Percentiles rank a stretch among this genome's conserved stretches.
phyloP scores from a whole-genome alignment of 192 early-diverging fungal species.

The Paraglomus brasilianum region DNA sequence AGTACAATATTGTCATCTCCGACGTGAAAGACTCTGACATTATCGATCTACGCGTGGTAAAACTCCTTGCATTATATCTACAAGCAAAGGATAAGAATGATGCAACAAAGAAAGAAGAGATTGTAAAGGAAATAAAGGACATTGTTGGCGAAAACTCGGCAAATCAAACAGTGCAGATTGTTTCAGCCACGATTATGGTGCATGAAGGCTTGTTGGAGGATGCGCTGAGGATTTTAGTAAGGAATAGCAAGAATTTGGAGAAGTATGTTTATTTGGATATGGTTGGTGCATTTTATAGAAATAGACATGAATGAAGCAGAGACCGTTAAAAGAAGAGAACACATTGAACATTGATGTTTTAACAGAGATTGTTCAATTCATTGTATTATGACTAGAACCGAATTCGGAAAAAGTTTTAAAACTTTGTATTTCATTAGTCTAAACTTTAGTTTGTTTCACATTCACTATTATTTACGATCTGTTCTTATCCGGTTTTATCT shows the following conservation, averaged over 20 bases:
- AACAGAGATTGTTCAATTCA: background rate
- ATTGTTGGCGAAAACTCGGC: slow-evolving; percentile 53
- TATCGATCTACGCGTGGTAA: slow-evolving; percentile 65
- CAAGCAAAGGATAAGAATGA: slow-evolving; percentile 49
- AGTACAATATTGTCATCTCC: slow-evolving; percentile 63
- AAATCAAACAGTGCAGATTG: slow-evolving; percentile 58
- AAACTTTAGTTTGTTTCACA: too few relatives aligned
- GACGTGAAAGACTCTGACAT: slow-evolving; percentile 57
- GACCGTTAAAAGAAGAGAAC: slow-evolving; percentile 3
- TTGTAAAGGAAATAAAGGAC: slow-evolving; percentile 47
- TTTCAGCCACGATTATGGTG: slow-evolving; percentile 64
- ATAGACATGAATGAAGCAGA: background rate
- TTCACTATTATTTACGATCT: background rate
- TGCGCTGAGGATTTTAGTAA: slow-evolving; percentile 67
- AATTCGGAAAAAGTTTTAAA: too few relatives aligned
- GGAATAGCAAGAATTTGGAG: slow-evolving; percentile 75
- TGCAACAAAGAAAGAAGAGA: slow-evolving; percentile 42
- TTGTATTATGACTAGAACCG: too few relatives aligned
- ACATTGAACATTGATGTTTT: slow-evolving; percentile 11
- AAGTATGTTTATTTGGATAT: slow-evolving; percentile 51
- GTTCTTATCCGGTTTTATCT: background rate
- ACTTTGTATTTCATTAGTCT: too few relatives aligned
- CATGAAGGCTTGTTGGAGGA: slow-evolving; percentile 63
- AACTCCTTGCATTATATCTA: slow-evolving; percentile 60
- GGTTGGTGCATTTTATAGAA: background rate